Conservation (phyloP, 139 green algal genomes). For the Coelastrella sp. region DNA sequence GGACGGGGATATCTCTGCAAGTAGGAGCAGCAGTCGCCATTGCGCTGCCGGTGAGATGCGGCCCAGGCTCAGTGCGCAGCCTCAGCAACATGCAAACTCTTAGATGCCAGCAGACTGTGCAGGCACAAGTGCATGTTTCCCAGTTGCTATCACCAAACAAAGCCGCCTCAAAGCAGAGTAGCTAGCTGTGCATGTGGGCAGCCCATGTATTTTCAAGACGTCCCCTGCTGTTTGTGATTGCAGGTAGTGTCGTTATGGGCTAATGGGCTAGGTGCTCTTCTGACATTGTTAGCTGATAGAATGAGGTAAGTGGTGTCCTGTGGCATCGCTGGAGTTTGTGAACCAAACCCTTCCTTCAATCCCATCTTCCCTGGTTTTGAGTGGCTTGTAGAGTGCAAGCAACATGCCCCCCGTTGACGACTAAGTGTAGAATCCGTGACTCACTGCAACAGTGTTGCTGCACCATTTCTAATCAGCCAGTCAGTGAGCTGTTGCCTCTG, state of each 20-base stretch:
- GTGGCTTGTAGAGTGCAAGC: too few relatives aligned
- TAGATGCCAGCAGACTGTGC: too few relatives aligned
- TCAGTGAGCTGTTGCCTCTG: background rate
- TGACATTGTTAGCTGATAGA: constrained; percentile 67
- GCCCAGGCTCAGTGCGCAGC: background rate
- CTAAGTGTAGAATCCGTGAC: background rate
- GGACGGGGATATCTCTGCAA: constrained; percentile 56
- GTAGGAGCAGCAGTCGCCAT: constrained; percentile 68
- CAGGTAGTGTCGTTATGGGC: constrained; percentile 80
- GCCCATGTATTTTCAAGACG: background rate
- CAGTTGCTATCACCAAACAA: too few relatives aligned
- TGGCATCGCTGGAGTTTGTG: background rate
- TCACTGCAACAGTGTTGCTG: too few relatives aligned
- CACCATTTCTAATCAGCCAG: background rate
- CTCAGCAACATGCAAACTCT: background rate
- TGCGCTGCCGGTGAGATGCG: constrained; percentile 64
- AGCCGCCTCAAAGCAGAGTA: too few relatives aligned
- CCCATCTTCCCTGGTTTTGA: too few relatives aligned
- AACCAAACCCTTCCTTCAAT: too few relatives aligned
- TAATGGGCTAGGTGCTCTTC: constrained; percentile 69
- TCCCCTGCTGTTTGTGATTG: background rate
- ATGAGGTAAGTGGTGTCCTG: constrained; percentile 44
- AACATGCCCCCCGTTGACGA: background rate
- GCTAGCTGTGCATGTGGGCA: too few relatives aligned
- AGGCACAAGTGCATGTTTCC: too few relatives aligned